These are phyloP conservation scores for Trapa incisa DNA, from an alignment of 345 rosid species.

Conservation along the genomic window DNA sequence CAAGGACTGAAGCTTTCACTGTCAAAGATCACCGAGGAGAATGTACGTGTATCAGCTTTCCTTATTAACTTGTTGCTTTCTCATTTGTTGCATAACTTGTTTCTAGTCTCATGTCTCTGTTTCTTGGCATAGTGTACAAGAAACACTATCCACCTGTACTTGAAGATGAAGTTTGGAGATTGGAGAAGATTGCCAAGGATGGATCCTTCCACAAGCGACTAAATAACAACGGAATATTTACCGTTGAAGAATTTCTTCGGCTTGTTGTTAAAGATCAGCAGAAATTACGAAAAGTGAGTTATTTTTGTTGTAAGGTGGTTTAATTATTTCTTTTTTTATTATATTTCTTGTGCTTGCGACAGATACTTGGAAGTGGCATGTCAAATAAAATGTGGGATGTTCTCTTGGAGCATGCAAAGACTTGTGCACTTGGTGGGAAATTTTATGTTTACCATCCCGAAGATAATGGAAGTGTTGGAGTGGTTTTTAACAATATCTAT, in stretches of 20 bases:
- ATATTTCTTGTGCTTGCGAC: slow-evolving; percentile 10
- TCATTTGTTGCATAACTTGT: neutral
- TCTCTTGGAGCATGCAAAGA: slow-evolving; percentile 89
- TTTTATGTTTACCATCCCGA: slow-evolving; percentile 66
- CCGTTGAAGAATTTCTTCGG: slow-evolving; percentile 80
- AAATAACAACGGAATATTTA: slow-evolving; percentile 24
- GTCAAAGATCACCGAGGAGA: slow-evolving; percentile 99
- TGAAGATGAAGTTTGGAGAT: slow-evolving; percentile 87
- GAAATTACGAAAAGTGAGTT: slow-evolving; percentile 69
- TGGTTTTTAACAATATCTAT: slow-evolving; percentile 71
- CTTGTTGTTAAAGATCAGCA: slow-evolving; percentile 55
- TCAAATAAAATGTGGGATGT: slow-evolving; percentile 99
- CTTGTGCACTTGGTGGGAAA: slow-evolving; percentile 77
- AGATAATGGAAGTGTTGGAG: slow-evolving; percentile 67
- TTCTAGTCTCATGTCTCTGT: slow-evolving; percentile 5
- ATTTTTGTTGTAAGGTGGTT: slow-evolving; percentile 7
- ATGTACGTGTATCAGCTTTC: slow-evolving; percentile 28
- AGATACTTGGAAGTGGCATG: slow-evolving; percentile 99
- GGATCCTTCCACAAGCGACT: slow-evolving; percentile 95
- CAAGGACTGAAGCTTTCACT: slow-evolving; percentile 92
- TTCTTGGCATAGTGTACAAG: slow-evolving; percentile 66
- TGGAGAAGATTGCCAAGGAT: slow-evolving; percentile 98
- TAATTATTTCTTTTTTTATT: neutral
- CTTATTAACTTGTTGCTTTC: neutral
- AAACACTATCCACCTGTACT: slow-evolving; percentile 93